Evolutionary conservation across 2,329 filamentous ascomycete species (phyloP).

Genomic region (Trichothecium sympodiale): DNA sequence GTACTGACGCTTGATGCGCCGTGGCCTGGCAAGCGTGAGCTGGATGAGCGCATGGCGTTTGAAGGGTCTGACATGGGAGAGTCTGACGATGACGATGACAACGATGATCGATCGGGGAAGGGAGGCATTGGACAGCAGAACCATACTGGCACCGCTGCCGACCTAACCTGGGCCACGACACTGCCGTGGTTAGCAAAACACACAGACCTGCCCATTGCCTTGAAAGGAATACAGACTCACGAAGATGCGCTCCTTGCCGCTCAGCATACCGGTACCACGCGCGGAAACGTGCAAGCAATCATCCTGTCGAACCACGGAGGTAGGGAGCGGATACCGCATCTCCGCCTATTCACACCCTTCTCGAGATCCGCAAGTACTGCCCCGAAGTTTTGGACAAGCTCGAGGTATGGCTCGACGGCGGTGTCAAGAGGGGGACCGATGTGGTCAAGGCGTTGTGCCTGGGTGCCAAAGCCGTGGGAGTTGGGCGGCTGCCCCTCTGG

Average conservation of each 20-base stretch:
- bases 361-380: conserved; percentile 31
- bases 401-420: conserved; percentile 25
- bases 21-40: conserved; percentile 42
- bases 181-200: conserved; percentile 23
- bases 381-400: conserved; percentile 28
- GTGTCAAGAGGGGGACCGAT: conserved; percentile 25
- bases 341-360: conserved; percentile 15
- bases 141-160: conserved; percentile 41
- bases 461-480: conserved; percentile 26
- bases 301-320: conserved; percentile 30
- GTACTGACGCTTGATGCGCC: conserved; percentile 50
- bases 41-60: conserved; percentile 31
- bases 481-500: conserved; percentile 26
- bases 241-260: conserved; percentile 23
- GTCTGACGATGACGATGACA: conserved; percentile 25
- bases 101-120: conserved; percentile 19
- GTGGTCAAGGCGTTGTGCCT: conserved; percentile 27
- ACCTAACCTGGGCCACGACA: conserved; percentile 49
- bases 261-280: too few relatives aligned
- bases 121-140: conserved; percentile 40
- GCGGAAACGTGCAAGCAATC: conserved; percentile 21
- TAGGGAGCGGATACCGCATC: conserved; percentile 23
- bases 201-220: conserved; percentile 23
- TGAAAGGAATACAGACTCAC: conserved; percentile 25
- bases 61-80: conserved; percentile 16